Evolutionary conservation across 2,329 filamentous ascomycete species (phyloP), one percentile per base, ranked within the genome.

Genomic region (Hymenoscyphus scutula): DNA sequence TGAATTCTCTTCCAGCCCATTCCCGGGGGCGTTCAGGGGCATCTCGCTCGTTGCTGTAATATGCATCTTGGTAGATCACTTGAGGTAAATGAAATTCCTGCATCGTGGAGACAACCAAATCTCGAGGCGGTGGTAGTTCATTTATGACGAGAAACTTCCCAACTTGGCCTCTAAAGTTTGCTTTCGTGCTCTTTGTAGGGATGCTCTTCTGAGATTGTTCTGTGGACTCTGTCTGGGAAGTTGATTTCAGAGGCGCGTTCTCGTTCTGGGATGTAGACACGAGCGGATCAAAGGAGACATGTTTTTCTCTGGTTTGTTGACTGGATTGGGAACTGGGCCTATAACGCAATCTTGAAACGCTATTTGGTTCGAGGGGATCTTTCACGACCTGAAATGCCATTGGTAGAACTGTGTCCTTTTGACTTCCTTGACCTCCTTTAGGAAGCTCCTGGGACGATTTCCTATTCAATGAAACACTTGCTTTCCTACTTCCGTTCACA

Each of bases 1-100:
- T 89, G 73, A 96, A 97, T 69, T 96, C 90, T 68, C 87, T 87
- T 3, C 94, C 94, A 6, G 90, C 94, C 76, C 97, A 98, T 75
- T 97, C 92, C 59, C 91, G 83, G 34, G 82, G 76, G 59, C 89
- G 84, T 45, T 88, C 82, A 13, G 93, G 92, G 0, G 97, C 89
- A 75, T 98, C 95, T 58, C 81, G 82, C 65, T 96, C 91, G 30
- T 90, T 82, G 69, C 92, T 90, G 73, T 97, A 98, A 71, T 89
- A 93, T 0, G 93, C 88, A 72, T 92, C 88, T 74, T 92, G 90
- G 67, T 97, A 96, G 56, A 97, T 83, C 15, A 90, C 82, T 62
- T 88, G 81, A 0, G 90, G 89, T 8, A 87, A 76, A 13, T 81
- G 81, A 62, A 81, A 76, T n/a, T 79, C 73, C 68, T 81, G 75